Conservation (phyloP, 2,329 filamentous ascomycete genomes). For the Monilinia vaccinii-corymbosi region DNA sequence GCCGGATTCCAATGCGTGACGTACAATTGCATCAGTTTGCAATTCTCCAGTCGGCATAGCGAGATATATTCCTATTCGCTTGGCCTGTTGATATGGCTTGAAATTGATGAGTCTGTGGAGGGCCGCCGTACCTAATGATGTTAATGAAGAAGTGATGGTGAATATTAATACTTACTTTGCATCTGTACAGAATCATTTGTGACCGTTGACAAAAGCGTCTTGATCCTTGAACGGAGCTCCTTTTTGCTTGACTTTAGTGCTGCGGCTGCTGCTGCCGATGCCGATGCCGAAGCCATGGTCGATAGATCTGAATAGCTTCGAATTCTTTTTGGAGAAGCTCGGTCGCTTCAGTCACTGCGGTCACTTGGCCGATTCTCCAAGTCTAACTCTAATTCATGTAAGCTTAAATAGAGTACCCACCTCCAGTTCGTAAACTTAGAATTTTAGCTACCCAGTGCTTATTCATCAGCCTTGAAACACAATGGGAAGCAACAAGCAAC, state of each 20-base stretch:
- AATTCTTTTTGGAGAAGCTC: neutral
- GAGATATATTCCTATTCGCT: constrained; percentile 74
- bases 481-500: neutral
- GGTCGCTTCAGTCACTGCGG: no score
- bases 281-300: constrained; percentile 20
- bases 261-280: no score
- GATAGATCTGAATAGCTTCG: neutral
- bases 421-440: no score
- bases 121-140: constrained; percentile 49
- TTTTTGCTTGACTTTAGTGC: constrained; percentile 62
- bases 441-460: neutral
- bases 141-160: constrained; percentile 10
- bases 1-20: constrained; percentile 63
- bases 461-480: neutral
- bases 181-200: constrained; percentile 49
- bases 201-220: constrained; percentile 52
- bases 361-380: neutral
- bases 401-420: no score
- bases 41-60: constrained; percentile 88
- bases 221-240: constrained; percentile 64
- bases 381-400: neutral
- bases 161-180: constrained; percentile 54
- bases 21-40: constrained; percentile 73
- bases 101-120: constrained; percentile 57
- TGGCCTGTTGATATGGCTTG: constrained; percentile 66